Conservation (phyloP, 2,329 filamentous ascomycete genomes). For the Teratosphaeria pseudoeucalypti region DNA sequence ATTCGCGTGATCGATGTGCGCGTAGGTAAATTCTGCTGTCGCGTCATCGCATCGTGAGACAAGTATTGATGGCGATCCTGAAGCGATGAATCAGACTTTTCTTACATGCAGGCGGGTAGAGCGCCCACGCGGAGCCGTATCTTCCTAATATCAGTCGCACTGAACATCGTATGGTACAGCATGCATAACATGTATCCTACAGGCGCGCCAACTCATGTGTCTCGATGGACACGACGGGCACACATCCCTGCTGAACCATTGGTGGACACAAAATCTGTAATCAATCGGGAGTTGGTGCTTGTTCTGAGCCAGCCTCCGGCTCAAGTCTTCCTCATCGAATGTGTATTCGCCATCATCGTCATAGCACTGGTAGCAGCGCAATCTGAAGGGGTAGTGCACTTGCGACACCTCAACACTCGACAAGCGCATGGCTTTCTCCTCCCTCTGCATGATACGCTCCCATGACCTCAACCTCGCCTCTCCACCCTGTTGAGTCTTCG, state of each 20-base stretch:
- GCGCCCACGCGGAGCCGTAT: neutral
- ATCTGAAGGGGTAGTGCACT: neutral
- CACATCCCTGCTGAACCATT: too few relatives aligned
- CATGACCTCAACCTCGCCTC: conserved; percentile 30
- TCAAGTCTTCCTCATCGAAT: neutral
- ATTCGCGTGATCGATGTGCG: neutral
- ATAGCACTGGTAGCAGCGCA: neutral
- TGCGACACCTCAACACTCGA: neutral
- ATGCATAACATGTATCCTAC: neutral
- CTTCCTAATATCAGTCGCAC: neutral
- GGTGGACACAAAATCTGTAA: too few relatives aligned
- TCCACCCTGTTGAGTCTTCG: conserved; percentile 50
- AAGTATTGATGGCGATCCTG: too few relatives aligned
- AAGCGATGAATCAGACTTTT: neutral
- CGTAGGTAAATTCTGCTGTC: neutral
- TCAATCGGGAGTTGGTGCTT: too few relatives aligned
- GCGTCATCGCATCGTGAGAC: too few relatives aligned
- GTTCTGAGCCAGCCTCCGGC: too few relatives aligned
- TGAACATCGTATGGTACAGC: neutral
- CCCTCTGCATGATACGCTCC: neutral
- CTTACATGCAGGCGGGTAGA: neutral
- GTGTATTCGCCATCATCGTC: neutral
- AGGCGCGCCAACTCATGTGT: too few relatives aligned
- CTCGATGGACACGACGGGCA: too few relatives aligned
- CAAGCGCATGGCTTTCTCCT: neutral